Evolutionary conservation across 148 eudicot species (phyloP).

Genomic region (Rhododendron henanense): DNA sequence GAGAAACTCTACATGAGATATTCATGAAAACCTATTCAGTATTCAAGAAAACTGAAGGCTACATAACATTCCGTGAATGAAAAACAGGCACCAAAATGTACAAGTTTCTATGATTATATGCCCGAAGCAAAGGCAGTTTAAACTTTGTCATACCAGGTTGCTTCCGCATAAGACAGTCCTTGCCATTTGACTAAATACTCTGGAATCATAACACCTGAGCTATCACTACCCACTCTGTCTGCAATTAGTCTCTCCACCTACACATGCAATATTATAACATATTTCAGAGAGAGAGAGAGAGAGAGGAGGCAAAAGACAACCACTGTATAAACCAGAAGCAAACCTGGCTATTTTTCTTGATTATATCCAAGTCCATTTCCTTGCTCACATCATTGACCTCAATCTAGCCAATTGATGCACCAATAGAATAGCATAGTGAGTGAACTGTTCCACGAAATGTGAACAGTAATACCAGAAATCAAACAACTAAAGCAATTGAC

Average conservation of each 20-base stretch:
- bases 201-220: slow-evolving; percentile 51
- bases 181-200: slow-evolving; percentile 99
- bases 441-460: neutral
- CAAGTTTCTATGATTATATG: neutral
- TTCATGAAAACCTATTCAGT: neutral
- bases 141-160: slow-evolving; percentile 66
- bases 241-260: slow-evolving; percentile 93
- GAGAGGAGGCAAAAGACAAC: neutral
- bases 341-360: slow-evolving; percentile 93
- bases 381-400: slow-evolving; percentile 99
- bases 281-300: neutral
- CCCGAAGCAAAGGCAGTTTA: neutral
- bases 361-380: slow-evolving; percentile 99
- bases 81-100: neutral
- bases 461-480: neutral
- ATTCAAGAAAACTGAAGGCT: neutral
- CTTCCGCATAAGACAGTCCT: slow-evolving; percentile 98
- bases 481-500: neutral
- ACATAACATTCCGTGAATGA: neutral
- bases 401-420: slow-evolving; percentile 42
- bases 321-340: neutral
- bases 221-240: slow-evolving; percentile 61
- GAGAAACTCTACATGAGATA: neutral
- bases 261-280: slow-evolving; percentile 9
- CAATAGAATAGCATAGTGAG: neutral